Evolutionary conservation across 176 grass and related monocot species (phyloP).

Genomic region (Luzula sylvatica): DNA sequence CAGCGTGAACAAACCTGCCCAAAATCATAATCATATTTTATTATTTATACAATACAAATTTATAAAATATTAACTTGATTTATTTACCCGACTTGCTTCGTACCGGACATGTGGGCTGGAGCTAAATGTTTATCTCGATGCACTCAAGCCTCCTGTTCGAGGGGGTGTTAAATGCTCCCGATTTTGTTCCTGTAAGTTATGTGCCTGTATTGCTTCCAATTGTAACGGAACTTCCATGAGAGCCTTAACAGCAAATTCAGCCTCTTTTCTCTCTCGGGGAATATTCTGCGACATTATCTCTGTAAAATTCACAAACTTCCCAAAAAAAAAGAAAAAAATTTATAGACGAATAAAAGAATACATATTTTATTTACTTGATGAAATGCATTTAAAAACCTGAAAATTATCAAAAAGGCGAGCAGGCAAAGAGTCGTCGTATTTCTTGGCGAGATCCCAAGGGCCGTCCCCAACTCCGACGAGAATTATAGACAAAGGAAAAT

Average conservation of each 20-base stretch:
- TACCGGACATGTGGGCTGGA: too few species aligned
- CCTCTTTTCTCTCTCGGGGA: slow-evolving; percentile 12
- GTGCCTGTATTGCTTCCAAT: slow-evolving; percentile 9
- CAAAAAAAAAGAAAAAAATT: neutral
- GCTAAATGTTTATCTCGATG: too few species aligned
- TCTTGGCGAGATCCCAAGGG: slow-evolving; percentile 28
- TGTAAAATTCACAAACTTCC: slow-evolving; percentile 28
- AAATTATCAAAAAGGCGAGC: slow-evolving; percentile 34
- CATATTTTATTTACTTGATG: too few species aligned
- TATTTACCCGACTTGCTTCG: neutral
- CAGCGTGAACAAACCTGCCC: slow-evolving; percentile 17
- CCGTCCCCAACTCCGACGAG: slow-evolving; percentile 34
- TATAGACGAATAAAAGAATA: too few species aligned
- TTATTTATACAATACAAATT: too few species aligned
- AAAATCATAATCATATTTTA: too few species aligned
- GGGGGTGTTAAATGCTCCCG: neutral
- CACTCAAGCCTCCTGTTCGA: neutral
- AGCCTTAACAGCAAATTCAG: slow-evolving; percentile 18
- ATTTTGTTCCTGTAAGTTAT: slow-evolving; percentile 19
- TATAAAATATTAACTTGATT: neutral
- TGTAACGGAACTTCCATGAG: slow-evolving; percentile 28
- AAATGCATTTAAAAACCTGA: slow-evolving; percentile 13
- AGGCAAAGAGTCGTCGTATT: slow-evolving; percentile 17
- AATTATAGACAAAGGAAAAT: slow-evolving; percentile 31
- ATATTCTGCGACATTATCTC: slow-evolving; percentile 18